These are phyloP conservation scores for Pyrenula massariospora DNA, from an alignment of 495 filamentous ascomycete species.

Conservation along the genomic window DNA sequence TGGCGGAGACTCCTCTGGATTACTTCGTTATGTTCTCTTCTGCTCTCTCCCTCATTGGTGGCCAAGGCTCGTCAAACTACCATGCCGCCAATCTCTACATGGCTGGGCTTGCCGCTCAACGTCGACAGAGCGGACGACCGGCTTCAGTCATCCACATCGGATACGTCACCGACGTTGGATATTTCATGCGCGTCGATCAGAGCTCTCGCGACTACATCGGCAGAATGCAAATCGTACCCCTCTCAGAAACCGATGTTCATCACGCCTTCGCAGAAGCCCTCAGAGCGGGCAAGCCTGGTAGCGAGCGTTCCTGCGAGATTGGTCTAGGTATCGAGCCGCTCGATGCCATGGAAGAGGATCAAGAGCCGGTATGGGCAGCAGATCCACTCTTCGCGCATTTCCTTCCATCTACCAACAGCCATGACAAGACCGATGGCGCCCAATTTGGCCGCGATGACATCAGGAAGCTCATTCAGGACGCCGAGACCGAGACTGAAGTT, in stretches of 20 bases:
- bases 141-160: constrained; percentile 35
- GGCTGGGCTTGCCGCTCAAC: constrained; percentile 17
- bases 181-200: constrained; percentile 14
- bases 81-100: constrained; percentile 41
- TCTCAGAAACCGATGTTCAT: constrained; percentile 38
- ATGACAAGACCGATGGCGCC: not conserved
- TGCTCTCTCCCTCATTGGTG: constrained; percentile 13
- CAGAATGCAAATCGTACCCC: constrained; percentile 1
- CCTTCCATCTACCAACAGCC: not conserved
- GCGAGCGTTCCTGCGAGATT: not conserved
- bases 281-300: not conserved
- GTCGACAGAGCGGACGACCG: constrained; percentile 14
- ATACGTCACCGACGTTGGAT: constrained; percentile 28
- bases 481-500: constrained; percentile 1
- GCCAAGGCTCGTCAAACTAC: constrained; percentile 34
- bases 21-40: constrained; percentile 26
- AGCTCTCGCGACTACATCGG: not conserved
- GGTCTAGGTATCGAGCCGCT: not conserved
- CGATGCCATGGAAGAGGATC: not conserved
- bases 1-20: constrained; percentile 14
- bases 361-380: not conserved
- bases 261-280: constrained; percentile 18
- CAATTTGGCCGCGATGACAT: not conserved
- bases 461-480: not conserved
- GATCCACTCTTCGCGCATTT: not conserved